phyloP scores from a whole-genome alignment of 2,329 filamentous ascomycete genomes.

The Cercospora sesami region DNA sequence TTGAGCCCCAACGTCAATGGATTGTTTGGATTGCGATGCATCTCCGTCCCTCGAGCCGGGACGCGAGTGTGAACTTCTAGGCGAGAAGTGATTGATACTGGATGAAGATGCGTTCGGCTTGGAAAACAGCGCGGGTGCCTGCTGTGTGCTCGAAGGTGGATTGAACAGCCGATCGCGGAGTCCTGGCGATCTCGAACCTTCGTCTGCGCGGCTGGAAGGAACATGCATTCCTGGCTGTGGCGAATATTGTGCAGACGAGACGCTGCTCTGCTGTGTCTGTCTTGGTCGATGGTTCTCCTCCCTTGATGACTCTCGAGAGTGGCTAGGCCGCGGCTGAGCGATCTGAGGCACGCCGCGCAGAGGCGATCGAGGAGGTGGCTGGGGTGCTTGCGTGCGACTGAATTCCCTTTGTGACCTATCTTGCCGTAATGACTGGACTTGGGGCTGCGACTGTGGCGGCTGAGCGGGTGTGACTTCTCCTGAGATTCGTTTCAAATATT shows the following conservation, averaged over 20 bases:
- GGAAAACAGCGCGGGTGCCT: constrained; percentile 8
- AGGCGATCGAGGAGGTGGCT: constrained; percentile 13
- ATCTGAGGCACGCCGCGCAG: constrained; percentile 9
- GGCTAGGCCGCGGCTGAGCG: constrained; percentile 5
- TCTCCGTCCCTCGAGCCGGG: constrained; percentile 26
- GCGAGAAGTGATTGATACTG: constrained; percentile 20
- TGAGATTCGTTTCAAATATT: constrained; percentile 33
- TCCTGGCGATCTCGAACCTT: constrained; percentile 25
- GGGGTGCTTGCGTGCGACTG: constrained; percentile 12
- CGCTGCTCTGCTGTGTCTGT: constrained; percentile 11
- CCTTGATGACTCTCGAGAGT: constrained; percentile 14
- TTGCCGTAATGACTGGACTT: constrained; percentile 17
- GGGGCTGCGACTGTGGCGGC: constrained; percentile 8
- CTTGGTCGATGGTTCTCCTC: constrained; percentile 18
- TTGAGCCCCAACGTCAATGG: constrained; percentile 9
- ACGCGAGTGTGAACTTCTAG: constrained; percentile 19
- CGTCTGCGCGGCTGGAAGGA: constrained; percentile 11
- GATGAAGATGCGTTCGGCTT: constrained; percentile 26
- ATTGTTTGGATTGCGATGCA: constrained; percentile 10
- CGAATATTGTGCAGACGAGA: constrained; percentile 10
- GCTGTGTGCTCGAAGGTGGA: neutral
- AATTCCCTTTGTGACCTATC: constrained; percentile 8
- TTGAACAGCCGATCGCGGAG: constrained; percentile 5
- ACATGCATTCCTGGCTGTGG: constrained; percentile 21
- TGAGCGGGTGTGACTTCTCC: constrained; percentile 22